Conservation (phyloP, 2,329 filamentous ascomycete species). For the Fusarium sp. region DNA sequence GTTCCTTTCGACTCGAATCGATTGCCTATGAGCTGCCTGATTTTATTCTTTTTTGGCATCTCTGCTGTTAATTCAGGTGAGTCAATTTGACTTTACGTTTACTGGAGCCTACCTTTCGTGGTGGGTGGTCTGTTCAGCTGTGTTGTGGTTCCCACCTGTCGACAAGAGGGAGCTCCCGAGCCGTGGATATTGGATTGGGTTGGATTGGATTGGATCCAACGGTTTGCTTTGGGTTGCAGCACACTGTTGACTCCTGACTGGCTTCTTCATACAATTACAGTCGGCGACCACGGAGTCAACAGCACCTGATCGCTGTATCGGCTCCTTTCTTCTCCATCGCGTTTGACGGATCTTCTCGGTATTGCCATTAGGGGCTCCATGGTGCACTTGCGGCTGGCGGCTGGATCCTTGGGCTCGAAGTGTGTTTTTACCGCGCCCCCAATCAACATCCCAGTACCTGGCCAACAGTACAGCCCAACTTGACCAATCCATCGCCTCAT, state of each 20-base stretch:
- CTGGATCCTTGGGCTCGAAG: conserved; percentile 35
- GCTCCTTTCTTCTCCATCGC: conserved; percentile 2
- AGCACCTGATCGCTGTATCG: not conserved
- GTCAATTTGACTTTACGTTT: conserved; percentile 23
- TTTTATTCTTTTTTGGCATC: conserved; percentile 41
- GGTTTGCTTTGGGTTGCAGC: not conserved
- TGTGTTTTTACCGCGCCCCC: conserved; percentile 46
- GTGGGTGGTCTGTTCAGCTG: conserved; percentile 29
- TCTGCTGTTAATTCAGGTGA: conserved; percentile 42
- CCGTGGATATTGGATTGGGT: conserved; percentile 20
- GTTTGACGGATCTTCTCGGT: conserved; percentile 13
- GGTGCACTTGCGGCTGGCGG: conserved; percentile 41
- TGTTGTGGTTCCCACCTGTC: conserved; percentile 20
- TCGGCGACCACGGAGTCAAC: not conserved
- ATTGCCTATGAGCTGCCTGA: conserved; percentile 38
- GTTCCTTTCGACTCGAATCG: conserved; percentile 35
- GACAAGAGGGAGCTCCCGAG: conserved; percentile 27
- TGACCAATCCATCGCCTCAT: conserved; percentile 44
- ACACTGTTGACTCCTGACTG: not conserved
- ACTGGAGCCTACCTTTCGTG: not conserved
- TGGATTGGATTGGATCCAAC: conserved; percentile 2
- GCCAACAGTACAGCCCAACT: conserved; percentile 37
- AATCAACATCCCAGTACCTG: conserved; percentile 42
- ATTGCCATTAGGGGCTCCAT: conserved; percentile 29
- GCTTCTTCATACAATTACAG: not conserved